Base-by-base conservation (phyloP, 176 grass and related monocot species). In the Dendrocalamus sinicus region DNA sequence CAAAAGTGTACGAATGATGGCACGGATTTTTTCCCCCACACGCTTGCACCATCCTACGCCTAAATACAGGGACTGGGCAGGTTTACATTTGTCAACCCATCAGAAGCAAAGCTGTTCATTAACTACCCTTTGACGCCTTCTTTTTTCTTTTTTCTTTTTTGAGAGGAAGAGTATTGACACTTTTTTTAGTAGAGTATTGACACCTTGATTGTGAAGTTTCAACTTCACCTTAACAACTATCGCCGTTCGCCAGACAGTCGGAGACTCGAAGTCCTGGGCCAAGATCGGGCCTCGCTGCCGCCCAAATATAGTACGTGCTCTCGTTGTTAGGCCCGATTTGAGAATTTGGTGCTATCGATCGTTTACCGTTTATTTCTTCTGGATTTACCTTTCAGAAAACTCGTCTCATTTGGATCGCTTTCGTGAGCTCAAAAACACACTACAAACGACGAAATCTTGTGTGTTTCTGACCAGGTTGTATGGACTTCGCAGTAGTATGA, bases 401-500 rank as follows among this genome's bases (percentile, higher is more conserved):
- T 11, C 47, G 72, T 85, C 61, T 57, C 23, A 6, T 26, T 67
- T 76, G 9, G 35, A 44, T 77, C 37, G 30, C 6, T 69, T 54
- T 13, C 14, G 26, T 35, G 50, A 57, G 43, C 5, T 61, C 9
- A 1, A 61, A 50, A 48, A 74, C 32, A 52, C 71, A 40, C 23
- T 17, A 1, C 8, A 57, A 28, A 28, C 11, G 7, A 35, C 17
- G 28, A 59, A 72, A 65, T 54, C 13, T 17, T 30, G 9, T 45
- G 9, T 14, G 9, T 65, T 64, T 60, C 67, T 60, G 19, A 61
- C 50, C 40, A 70, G 75, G 12, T 70, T 83, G 22, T 40, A 81
- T 70, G 54, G 16, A 82, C 71, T 30, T 32, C 12, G 28, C 62
- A 15, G 14, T 14, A 52, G 64, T 45, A 5, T 24, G 53, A 76